Conservation (phyloP, 208 protist species). For the Acanthamoeba healyi region DNA sequence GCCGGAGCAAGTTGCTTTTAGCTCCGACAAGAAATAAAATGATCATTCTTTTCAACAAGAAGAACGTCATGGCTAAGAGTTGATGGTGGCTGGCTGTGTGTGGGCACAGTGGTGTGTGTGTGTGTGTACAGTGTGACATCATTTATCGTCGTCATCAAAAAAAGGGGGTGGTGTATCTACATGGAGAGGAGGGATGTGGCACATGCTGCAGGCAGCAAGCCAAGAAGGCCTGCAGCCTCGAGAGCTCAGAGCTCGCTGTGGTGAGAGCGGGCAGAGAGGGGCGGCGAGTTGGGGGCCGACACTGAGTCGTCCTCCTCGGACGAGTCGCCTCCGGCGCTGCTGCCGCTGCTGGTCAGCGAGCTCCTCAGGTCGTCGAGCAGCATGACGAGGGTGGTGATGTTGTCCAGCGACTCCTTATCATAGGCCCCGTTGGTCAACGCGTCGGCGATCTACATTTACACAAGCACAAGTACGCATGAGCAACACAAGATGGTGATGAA, state of each 20-base stretch:
- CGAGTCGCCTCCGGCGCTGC: not conserved
- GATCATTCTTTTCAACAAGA: too few relatives aligned
- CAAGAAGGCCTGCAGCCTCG: not conserved
- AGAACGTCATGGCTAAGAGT: too few relatives aligned
- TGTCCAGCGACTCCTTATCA: constrained; percentile 40
- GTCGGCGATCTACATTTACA: constrained; percentile 15
- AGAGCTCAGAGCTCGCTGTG: constrained; percentile 15
- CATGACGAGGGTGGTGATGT: constrained; percentile 60
- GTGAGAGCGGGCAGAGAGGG: not conserved
- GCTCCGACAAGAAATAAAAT: too few relatives aligned
- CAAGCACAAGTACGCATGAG: not conserved
- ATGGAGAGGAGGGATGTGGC: not conserved
- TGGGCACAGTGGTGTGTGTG: too few relatives aligned
- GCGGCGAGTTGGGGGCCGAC: not conserved
- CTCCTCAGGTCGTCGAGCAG: not conserved
- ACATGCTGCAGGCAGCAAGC: not conserved
- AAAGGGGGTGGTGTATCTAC: too few relatives aligned
- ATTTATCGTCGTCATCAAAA: too few relatives aligned
- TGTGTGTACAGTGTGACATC: too few relatives aligned
- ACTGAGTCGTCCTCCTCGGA: not conserved
- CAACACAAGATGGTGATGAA: not conserved
- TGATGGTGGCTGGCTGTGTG: too few relatives aligned
- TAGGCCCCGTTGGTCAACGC: constrained; percentile 16
- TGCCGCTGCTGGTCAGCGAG: not conserved
- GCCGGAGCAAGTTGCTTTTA: too few relatives aligned